Base-by-base conservation (phyloP, 192 early-diverging fungal species). In the Rhizophagus sp. region DNA sequence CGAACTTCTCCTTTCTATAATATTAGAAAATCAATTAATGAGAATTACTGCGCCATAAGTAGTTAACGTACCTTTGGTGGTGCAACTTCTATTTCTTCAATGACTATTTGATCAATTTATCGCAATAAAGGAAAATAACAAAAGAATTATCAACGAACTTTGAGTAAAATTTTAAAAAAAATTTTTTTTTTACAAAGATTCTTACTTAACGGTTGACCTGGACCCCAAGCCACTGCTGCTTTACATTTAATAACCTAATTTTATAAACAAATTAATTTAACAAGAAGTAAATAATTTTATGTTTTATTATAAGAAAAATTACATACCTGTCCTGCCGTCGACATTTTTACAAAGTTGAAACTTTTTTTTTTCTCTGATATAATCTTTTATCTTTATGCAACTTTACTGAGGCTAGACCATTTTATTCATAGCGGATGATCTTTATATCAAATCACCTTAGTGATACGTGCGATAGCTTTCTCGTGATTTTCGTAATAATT, bases 191-290 rank as follows among this genome's bases (percentile, higher is more conserved):
- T 30, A n/a, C n/a, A n/a, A 52, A 52, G 50, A 17, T 22, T 57
- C 93, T 83, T 92, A 96, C 96, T 90, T 36, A 99, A 90, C 47
- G 96, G 96, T 85, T 97, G 94, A 49, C 89, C 91, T 72, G 97
- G 90, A 79, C 94, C 95, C 96, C 96, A 97, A 76, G 97, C 97
- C 67, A 99, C 86, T 24, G 97, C 97, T 72, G 97, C 97, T 82
- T 93, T 92, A 88, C 97, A 95, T 70, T 88, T 92, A 73, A 95
- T 95, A 78, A 81, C 52, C 84, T 85, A 82, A 71, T 41, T 30
- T 52, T 25, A 30, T 30, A 33, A 11, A 34, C 13, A 57, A 34
- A 57, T 49, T 27, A 17, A 44, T 15, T 33, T 36, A 36, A 27
- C 10, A 73, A 30, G 24, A 34, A 73, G 50, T 49, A 30, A 52